Base-by-base conservation (phyloP, 1,284 basidiomycete genomes). In the Apiotrichum mycotoxinovorans region DNA sequence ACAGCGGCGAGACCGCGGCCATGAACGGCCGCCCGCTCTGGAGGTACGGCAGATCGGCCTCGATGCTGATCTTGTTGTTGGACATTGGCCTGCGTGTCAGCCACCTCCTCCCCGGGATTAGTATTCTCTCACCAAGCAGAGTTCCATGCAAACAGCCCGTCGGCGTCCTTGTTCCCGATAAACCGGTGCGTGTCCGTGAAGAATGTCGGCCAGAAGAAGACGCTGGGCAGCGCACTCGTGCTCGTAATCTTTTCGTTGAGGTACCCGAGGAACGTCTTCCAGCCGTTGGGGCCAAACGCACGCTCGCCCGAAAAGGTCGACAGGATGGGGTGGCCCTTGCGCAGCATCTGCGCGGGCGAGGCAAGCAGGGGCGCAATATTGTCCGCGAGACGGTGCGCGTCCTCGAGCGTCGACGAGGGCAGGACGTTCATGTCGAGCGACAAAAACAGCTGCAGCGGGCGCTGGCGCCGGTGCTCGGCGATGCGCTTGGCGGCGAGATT, bases 1-100 rank as follows among this genome's bases (percentile, higher is more conserved):
- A 85, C 77, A 83, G 81, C 4, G 83, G 84, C 0, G 83, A 83
- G 14, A 84, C 79, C 4, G 81, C 80, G 0, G 83, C 83, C 84
- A 85, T 85, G 68, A 82, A 84, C 18, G 81, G 79, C 49, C 80
- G 79, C 1, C 73, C 69, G 40, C 61, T 58, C 3, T 62, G 20
- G 25, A 74, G 46, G 56, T 74, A 77, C 10, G 65, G 58, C 45
- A 57, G 40, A 54, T 78, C 76, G 22, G 74, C 67, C 15, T 56
- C 54, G 14, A 68, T 55, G 37, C 54, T 52, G 18, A 63, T 67
- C 11, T 66, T 56, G 8, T 63, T 51, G 51, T 74, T 66, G 0
- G 50, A 54, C 54, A 63, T 38, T 2, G 75, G 73, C 74, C 73
- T 74, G 50, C n/a, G 18, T 23, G 51, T 47, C 11, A 57, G 50